phyloP scores from a whole-genome alignment of 2,329 filamentous ascomycete genomes.

The Exophiala aquamarina region DNA sequence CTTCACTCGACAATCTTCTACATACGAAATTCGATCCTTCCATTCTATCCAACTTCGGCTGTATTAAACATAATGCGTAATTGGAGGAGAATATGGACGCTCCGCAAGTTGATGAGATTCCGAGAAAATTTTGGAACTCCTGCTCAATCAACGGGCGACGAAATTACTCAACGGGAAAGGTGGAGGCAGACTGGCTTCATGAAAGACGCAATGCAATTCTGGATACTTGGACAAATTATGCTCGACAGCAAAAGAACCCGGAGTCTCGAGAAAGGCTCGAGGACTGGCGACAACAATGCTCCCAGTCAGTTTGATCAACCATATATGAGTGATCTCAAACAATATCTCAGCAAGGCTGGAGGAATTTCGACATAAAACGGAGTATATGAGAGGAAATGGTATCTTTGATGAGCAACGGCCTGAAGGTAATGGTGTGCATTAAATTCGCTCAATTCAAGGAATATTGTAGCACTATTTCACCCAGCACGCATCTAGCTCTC shows the following conservation, averaged over 20 bases:
- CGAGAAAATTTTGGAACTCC: constrained; percentile 4
- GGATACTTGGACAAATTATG: constrained; percentile 3
- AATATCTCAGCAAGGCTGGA: no score
- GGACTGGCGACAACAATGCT: no score
- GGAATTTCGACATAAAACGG: no score
- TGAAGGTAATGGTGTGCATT: no score
- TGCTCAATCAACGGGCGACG: neutral
- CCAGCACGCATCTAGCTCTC: no score
- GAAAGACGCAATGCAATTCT: constrained; percentile 4
- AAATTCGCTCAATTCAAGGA: no score
- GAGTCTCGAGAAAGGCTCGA: neutral
- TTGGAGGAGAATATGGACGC: constrained; percentile 5
- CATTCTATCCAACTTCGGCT: neutral
- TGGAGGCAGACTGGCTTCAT: constrained; percentile 9
- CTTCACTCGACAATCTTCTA: constrained; percentile 4
- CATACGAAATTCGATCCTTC: neutral
- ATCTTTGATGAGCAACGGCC: no score
- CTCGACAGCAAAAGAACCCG: neutral
- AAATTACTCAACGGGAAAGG: neutral
- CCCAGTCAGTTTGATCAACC: constrained; percentile 1
- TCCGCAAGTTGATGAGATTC: neutral
- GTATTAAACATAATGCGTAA: constrained; percentile 4
- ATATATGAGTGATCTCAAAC: constrained; percentile 2
- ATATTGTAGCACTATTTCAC: no score
- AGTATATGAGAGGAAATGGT: no score